Percentiles rank a stretch among this genome's conserved stretches.
Evolutionary conservation across 2,329 filamentous ascomycete genomes (phyloP).

Genomic region (Bipolaris oryzae): DNA sequence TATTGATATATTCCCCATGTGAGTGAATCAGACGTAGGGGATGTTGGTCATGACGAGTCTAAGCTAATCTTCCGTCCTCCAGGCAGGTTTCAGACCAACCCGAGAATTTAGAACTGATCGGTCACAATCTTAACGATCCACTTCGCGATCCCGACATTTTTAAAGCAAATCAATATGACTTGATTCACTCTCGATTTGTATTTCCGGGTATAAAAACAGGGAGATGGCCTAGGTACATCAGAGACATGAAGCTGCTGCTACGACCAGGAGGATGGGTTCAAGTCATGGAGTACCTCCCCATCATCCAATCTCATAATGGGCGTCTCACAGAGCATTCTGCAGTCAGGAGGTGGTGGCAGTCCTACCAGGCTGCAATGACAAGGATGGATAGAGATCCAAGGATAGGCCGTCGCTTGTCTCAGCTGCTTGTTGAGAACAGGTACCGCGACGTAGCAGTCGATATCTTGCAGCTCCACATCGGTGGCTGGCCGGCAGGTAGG

Average conservation of each 20-base stretch:
- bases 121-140: conserved; percentile 49
- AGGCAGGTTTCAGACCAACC: conserved; percentile 43
- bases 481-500: conserved; percentile 46
- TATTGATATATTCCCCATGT: conserved; percentile 46
- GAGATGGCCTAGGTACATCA: conserved; percentile 77
- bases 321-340: conserved; percentile 64
- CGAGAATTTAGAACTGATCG: conserved; percentile 44
- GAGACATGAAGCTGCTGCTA: conserved; percentile 74
- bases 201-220: conserved; percentile 71
- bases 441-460: conserved; percentile 39
- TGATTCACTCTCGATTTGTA: conserved; percentile 80
- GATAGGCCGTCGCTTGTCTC: conserved; percentile 39
- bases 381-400: conserved; percentile 42
- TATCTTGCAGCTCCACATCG: conserved; percentile 45
- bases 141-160: conserved; percentile 57
- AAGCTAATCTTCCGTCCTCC: background rate
- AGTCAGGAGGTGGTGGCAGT: conserved; percentile 45
- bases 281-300: conserved; percentile 85
- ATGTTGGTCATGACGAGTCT: background rate
- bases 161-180: conserved; percentile 73
- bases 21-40: background rate
- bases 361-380: conserved; percentile 46
- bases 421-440: conserved; percentile 38
- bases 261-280: conserved; percentile 84
- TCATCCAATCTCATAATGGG: conserved; percentile 84